Evolutionary conservation across 2,329 filamentous ascomycete species (phyloP).

Genomic region (Pestalotiopsis sp.): DNA sequence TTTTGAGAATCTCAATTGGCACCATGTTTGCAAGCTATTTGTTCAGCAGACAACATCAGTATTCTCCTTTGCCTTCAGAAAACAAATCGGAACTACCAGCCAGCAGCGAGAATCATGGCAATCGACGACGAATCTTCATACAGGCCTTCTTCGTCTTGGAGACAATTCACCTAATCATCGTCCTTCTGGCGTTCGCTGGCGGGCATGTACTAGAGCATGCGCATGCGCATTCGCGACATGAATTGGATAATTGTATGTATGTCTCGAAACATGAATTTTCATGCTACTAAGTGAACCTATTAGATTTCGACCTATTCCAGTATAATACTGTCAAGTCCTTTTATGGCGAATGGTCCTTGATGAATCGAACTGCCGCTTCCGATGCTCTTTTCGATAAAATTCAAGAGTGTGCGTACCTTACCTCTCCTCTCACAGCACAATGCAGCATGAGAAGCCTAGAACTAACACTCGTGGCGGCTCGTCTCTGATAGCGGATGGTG

Average conservation of each 20-base stretch:
- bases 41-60: not conserved
- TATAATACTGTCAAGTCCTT: not conserved
- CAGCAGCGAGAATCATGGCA: not conserved
- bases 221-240: not conserved
- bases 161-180: not conserved
- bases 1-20: not conserved
- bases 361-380: not conserved
- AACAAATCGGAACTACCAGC: not conserved
- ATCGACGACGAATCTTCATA: not conserved
- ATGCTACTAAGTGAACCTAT: not conserved
- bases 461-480: not conserved
- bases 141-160: not conserved
- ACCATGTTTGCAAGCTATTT: not conserved
- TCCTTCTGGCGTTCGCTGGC: not conserved
- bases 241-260: not conserved
- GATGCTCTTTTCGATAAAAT: not conserved
- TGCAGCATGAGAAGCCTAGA: too few species aligned
- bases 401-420: not conserved
- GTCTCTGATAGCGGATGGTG: not conserved
- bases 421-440: not conserved
- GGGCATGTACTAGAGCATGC: not conserved
- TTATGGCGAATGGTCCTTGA: not conserved
- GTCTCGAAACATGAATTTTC: not conserved
- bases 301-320: not conserved
- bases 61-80: not conserved